Conservation (phyloP, 768 basidiomycete genomes). For the Boletellus ananiceps region DNA sequence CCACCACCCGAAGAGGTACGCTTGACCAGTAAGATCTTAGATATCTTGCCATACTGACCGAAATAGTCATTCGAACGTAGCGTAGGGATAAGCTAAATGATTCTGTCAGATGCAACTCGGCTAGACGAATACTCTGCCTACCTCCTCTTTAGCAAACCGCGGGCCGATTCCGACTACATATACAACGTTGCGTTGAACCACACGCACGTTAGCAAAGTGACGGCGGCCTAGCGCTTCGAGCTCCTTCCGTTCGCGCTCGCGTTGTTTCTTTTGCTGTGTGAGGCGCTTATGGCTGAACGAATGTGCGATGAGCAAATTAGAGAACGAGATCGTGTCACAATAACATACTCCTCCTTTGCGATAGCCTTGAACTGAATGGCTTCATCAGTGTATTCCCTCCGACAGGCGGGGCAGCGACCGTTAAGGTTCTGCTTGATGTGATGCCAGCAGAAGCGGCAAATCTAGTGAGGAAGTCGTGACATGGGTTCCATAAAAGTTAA, state of each 20-base stretch:
- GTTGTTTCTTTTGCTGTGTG: constrained; percentile 90
- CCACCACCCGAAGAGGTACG: constrained; percentile 72
- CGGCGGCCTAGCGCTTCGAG: constrained; percentile 81
- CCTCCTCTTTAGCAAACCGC: constrained; percentile 94
- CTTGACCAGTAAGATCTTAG: constrained; percentile 90
- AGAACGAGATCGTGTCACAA: background rate
- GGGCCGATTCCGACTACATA: constrained; percentile 96
- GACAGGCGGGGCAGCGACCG: constrained; percentile 93
- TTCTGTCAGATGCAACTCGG: constrained; percentile 1
- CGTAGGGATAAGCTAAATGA: constrained; percentile 74
- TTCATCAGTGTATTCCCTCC: constrained; percentile 89
- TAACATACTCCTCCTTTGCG: constrained; percentile 86
- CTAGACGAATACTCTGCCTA: constrained; percentile 33
- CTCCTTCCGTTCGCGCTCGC: constrained; percentile 94
- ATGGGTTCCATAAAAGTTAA: constrained; percentile 15
- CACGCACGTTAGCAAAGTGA: constrained; percentile 86
- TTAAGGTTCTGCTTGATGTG: constrained; percentile 96
- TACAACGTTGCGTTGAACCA: constrained; percentile 95
- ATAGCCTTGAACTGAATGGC: constrained; percentile 94
- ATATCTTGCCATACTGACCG: constrained; percentile 97
- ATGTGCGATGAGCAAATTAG: constrained; percentile 15
- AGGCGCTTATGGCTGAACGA: constrained; percentile 81
- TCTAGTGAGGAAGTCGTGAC: constrained; percentile 45
- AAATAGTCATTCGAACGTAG: constrained; percentile 95
- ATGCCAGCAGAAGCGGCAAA: constrained; percentile 99